Evolutionary conservation across 805 yeast species (phyloP).

Genomic region (Candida saitoana): DNA sequence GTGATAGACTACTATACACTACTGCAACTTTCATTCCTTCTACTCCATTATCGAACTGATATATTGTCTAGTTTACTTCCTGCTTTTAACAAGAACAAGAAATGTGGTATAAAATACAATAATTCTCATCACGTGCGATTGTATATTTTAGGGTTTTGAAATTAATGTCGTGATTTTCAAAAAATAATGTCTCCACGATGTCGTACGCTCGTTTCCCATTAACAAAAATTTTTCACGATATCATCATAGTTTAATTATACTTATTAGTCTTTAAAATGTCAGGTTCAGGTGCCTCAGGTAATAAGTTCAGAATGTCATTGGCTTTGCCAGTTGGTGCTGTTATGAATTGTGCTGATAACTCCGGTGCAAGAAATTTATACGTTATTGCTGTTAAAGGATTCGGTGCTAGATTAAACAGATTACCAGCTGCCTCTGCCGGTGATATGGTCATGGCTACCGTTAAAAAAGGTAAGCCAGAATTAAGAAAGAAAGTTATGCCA

Average conservation of each 20-base stretch:
- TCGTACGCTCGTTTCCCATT: not conserved
- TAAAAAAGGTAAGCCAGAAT: conserved; percentile 99
- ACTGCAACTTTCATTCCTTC: too few relatives aligned
- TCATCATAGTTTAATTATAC: not conserved
- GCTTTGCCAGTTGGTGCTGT: conserved; percentile 99
- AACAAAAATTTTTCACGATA: conserved; percentile 1
- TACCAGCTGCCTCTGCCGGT: conserved; percentile 99
- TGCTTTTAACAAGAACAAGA: too few relatives aligned
- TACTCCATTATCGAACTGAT: too few relatives aligned
- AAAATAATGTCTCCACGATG: too few relatives aligned
- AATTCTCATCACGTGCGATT: not conserved
- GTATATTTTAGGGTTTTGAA: not conserved
- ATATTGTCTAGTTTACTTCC: too few relatives aligned
- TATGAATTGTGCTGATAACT: conserved; percentile 99
- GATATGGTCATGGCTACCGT: conserved; percentile 99
- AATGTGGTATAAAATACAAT: too few relatives aligned
- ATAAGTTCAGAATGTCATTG: conserved; percentile 99
- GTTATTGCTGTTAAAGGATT: conserved; percentile 97
- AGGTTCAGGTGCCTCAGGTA: conserved; percentile 97
- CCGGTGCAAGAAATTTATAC: conserved; percentile 99
- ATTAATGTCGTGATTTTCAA: not conserved
- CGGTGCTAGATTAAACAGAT: conserved; percentile 99
- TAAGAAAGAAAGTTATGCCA: conserved; percentile 99
- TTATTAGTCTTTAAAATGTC: conserved; percentile 45
- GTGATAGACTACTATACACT: too few relatives aligned